Evolutionary conservation across 208 protist genomes (phyloP).

Genomic region (Wallacemonas sp.): DNA sequence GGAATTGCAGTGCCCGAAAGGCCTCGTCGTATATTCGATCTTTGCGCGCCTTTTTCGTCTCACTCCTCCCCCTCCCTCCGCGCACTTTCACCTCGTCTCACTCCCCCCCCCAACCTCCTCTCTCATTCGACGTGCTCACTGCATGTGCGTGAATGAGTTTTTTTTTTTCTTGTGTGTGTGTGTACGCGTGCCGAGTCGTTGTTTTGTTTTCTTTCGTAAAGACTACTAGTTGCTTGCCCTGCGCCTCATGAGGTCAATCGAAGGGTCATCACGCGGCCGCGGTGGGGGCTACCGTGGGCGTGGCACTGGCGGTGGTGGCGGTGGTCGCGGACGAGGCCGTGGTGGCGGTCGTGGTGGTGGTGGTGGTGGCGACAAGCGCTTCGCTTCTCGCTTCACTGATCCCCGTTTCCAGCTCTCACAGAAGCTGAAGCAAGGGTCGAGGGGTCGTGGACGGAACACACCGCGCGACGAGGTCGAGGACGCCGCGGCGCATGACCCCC

Average conservation of each 20-base stretch:
- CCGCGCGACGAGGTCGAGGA: constrained; percentile 14
- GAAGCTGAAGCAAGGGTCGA: constrained; percentile 12
- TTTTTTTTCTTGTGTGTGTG: constrained; percentile 12
- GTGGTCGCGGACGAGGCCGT: constrained; percentile 28
- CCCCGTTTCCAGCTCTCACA: constrained; percentile 77
- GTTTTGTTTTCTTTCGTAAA: no score
- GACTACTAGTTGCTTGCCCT: no score
- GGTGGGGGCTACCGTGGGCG: constrained; percentile 29
- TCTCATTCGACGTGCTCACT: no score
- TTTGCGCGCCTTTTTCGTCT: no score
- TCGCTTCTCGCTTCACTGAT: constrained; percentile 85
- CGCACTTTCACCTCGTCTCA: no score
- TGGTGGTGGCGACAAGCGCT: constrained; percentile 52
- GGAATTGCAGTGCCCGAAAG: no score
- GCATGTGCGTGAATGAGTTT: no score
- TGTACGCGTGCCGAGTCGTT: no score
- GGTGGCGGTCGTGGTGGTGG: constrained; percentile 19
- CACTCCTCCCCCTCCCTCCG: no score
- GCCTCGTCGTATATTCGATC: no score
- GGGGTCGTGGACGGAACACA: not conserved
- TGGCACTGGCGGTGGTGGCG: constrained; percentile 17
- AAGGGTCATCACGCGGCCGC: constrained; percentile 55
- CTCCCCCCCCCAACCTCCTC: no score
- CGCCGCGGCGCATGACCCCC: constrained; percentile 51
- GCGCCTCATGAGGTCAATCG: constrained; percentile 56